Base-by-base conservation (phyloP, 192 early-diverging fungal species). In the Borealophlyctis nickersoniae region DNA sequence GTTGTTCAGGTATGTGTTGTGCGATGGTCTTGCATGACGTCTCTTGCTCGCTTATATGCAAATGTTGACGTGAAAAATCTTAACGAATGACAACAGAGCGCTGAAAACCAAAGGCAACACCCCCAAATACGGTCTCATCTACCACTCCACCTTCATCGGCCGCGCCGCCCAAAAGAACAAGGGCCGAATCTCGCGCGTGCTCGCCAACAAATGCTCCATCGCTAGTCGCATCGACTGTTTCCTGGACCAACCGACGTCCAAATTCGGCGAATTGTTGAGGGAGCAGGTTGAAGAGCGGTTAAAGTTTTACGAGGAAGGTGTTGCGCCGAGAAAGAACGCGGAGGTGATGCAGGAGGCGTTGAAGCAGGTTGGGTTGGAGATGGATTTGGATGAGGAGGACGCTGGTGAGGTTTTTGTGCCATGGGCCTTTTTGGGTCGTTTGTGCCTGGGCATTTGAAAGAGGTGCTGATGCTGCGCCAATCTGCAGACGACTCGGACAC, bases 121-220 rank as follows among this genome's bases (percentile, higher is more conserved):
- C 1, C 96, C 95, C 74, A 99, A 99, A 75, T 99, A 99, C 70
- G 96, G 96, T 76, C 84, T 99, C 34, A 94, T 99, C 74, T 99
- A 94, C 83, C 92, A 99, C 85, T 93, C 93, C 27, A 89, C 93
- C 16, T 98, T 98, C 72, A 96, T 99, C 73, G 94, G 93, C 59
- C 87, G 91, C 36, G 96, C 96, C n/a, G 93, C 88, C 49, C 77
- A 86, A 50, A 99, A 99, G 87, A 96, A 98, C 88, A 99, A 99
- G 89, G 91, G 91, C 49, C 86, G 93, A 56, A 98, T 99, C 54
- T 98, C 96, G 55, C 91, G 96, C 60, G 92, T 98, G 62, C 85
- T 99, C 23, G 96, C 96, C 70, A 99, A 97, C 87, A 99, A 99
- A 80, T 93, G 91, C 67, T 87, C 93, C 5, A 94, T 99, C 77